Base-by-base conservation (phyloP, 2,329 filamentous ascomycete species). In the Hymenoscyphus linearis region DNA sequence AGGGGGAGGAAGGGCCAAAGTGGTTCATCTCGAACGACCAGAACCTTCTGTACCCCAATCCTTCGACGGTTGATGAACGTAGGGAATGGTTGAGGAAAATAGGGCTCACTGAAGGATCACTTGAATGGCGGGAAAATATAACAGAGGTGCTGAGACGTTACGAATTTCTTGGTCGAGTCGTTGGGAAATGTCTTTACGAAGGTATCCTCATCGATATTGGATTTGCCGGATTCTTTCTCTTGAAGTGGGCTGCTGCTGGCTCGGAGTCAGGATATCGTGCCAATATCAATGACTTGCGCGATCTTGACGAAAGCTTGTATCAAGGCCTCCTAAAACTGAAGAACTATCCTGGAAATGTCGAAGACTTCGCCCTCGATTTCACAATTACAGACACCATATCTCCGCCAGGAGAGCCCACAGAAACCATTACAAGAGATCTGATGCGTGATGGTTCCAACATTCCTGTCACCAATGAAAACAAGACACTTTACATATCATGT, bases 171-270 rank as follows among this genome's bases (percentile, higher is more conserved):
- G 95, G 95, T 1, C 88, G 95, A 3, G 85, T 99, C 31, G 87
- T 99, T 27, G 95, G 95, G 12, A 99, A 99, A 74, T 99, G 95
- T 75, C 80, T 99, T 70, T 99, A 99, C 72, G 95, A 99, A 76
- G 93, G 93, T 0, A 98, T 99, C 52, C 81, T 99, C 2, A 87
- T 98, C 54, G 93, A 99, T 74, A 87, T 97, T 62, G 86, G 86
- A 57, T 99, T 99, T 78, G 93, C 93, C 0, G 88, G 90, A 0
- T 99, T 99, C 78, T 99, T 99, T 76, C 82, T 99, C 6, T 83
- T 96, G 62, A 97, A 98, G 73, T 99, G 95, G 95, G 86, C 92
- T 2, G 82, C 85, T 36, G 83, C 86, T 1, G 81, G 87, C 18
- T 86, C 84, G 66, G 88, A 86, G 73, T 83, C 84, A 12, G 83